Evolutionary conservation across 1,139 yeast genomes (phyloP).

Genomic region (Debaryomyces subglobosus): DNA sequence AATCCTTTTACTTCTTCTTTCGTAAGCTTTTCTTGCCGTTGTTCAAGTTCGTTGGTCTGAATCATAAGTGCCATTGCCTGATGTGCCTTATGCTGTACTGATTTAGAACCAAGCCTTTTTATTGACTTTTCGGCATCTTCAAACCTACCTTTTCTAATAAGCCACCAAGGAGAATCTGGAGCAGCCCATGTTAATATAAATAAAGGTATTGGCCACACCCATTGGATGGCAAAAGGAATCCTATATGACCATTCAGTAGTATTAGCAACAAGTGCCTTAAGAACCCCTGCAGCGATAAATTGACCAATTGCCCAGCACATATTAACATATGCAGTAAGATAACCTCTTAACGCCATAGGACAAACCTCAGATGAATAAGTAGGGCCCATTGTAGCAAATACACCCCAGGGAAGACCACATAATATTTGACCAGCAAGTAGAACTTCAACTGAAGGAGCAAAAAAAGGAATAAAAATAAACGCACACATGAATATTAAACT

Average conservation of each 20-base stretch:
- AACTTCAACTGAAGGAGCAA: constrained; percentile 42
- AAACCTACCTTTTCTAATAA: constrained; percentile 38
- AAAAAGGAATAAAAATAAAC: constrained; percentile 52
- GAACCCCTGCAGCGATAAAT: constrained; percentile 49
- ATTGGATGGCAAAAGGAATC: constrained; percentile 51
- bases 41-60: constrained; percentile 48
- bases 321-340: constrained; percentile 51
- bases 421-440: constrained; percentile 50
- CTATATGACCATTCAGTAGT: constrained; percentile 36
- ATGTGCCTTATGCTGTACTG: constrained; percentile 37
- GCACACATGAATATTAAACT: constrained; percentile 37
- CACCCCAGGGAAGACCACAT: constrained; percentile 57
- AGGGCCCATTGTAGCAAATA: constrained; percentile 50
- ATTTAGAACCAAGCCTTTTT: constrained; percentile 35
- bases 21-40: constrained; percentile 17
- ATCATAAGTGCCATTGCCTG: constrained; percentile 44
- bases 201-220: constrained; percentile 63
- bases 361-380: constrained; percentile 57
- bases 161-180: constrained; percentile 50
- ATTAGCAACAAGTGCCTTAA: constrained; percentile 39
- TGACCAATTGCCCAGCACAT: constrained; percentile 57
- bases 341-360: constrained; percentile 50
- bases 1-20: constrained; percentile 24
- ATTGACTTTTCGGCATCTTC: constrained; percentile 40
- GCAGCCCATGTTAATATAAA: constrained; percentile 39